Percentiles rank a stretch among this genome's conserved stretches.
phyloP scores from a whole-genome alignment of 163 green algal species.

The Chloroidium sp. region DNA sequence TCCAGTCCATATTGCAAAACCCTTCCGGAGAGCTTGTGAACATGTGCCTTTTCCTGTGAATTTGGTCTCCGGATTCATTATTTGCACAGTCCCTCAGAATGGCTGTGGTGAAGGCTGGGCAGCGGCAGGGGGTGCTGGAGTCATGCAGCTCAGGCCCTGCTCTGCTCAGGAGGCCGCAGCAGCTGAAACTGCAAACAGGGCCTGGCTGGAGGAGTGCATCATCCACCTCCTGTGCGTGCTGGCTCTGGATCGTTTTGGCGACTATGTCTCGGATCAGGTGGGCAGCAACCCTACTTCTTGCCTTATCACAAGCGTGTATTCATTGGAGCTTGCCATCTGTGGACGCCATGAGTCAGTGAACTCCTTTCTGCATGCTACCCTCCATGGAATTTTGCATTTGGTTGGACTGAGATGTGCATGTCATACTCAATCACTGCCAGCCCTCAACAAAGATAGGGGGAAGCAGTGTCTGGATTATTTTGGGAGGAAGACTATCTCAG shows the following conservation, averaged over 20 bases:
- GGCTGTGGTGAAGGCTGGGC: conserved; percentile 16
- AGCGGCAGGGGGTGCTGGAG: conserved; percentile 20
- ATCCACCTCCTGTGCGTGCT: conserved; percentile 83
- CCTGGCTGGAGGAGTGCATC: conserved; percentile 76
- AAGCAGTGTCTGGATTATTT: too few species aligned
- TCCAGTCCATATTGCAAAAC: background rate
- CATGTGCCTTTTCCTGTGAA: background rate
- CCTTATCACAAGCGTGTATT: background rate
- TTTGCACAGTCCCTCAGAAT: background rate
- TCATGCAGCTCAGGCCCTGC: conserved; percentile 19
- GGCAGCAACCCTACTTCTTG: too few species aligned
- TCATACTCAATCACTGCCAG: too few species aligned
- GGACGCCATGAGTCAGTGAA: too few species aligned
- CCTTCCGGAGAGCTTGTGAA: background rate
- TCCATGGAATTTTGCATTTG: too few species aligned
- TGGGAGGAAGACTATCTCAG: too few species aligned
- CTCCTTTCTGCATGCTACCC: too few species aligned
- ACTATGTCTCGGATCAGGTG: conserved; percentile 89
- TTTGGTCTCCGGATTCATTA: background rate
- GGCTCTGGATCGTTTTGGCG: conserved; percentile 88
- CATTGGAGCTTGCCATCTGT: background rate
- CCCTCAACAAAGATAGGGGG: too few species aligned
- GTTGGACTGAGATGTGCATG: too few species aligned
- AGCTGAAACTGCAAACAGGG: conserved; percentile 39
- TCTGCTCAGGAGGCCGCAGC: conserved; percentile 21